phyloP scores from a whole-genome alignment of 2,329 filamentous ascomycete genomes.

The Penicillium sp. region DNA sequence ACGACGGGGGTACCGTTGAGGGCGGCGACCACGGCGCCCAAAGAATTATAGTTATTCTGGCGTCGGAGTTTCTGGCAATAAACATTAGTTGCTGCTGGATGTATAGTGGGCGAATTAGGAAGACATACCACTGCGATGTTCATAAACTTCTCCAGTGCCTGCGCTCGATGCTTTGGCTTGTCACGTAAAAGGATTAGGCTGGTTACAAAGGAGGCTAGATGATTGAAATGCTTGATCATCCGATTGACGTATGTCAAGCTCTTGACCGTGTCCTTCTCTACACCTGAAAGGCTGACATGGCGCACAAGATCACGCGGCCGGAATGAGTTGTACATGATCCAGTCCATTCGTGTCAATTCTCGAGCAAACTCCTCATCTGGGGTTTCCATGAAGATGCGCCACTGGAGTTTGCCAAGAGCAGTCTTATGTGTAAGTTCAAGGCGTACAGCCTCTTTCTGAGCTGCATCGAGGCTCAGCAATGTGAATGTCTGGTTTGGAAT shows the following conservation, averaged over 20 bases:
- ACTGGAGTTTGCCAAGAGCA: conserved; percentile 78
- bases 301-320: conserved; percentile 89
- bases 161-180: conserved; percentile 90
- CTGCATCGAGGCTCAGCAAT: conserved; percentile 59
- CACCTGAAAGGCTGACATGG: conserved; percentile 72
- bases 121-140: conserved; percentile 62
- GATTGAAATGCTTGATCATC: conserved; percentile 92
- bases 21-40: conserved; percentile 90
- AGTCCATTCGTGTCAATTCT: conserved; percentile 93
- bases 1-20: conserved; percentile 86
- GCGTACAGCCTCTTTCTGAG: conserved; percentile 72
- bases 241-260: conserved; percentile 84
- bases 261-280: conserved; percentile 57
- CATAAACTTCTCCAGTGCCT: conserved; percentile 96
- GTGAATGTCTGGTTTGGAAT: conserved; percentile 46
- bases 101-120: not conserved
- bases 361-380: conserved; percentile 81
- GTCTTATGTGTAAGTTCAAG: conserved; percentile 69
- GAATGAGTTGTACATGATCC: conserved; percentile 97
- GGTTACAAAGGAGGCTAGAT: conserved; percentile 76
- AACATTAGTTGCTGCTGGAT: conserved; percentile 9
- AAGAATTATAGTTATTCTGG: conserved; percentile 93
- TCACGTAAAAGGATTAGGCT: conserved; percentile 86
- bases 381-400: conserved; percentile 85
- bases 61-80: conserved; percentile 68